Base-by-base conservation (phyloP, 495 filamentous ascomycete genomes). In the Corynascus novoguineensis region DNA sequence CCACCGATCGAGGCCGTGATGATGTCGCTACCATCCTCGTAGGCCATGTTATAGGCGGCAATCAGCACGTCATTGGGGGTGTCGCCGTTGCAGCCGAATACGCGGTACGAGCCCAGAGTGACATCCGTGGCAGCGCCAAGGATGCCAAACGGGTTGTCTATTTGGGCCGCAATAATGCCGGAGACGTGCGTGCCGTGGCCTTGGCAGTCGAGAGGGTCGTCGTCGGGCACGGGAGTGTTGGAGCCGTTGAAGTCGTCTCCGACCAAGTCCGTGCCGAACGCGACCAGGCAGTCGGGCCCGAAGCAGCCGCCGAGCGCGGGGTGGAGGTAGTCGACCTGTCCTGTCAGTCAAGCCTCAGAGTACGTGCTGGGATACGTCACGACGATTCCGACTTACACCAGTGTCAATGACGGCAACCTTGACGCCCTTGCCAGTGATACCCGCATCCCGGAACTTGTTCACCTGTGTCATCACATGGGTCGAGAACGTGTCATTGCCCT, bases 1-100 rank as follows among this genome's bases (percentile, higher is more conserved):
- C 74, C 75, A n/a, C 81, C 81, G 45, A 84, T 77, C 6, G 80
- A 83, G 11, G 78, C 78, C 25, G 81, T 80, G 61, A 84, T 84
- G 60, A 84, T 75, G 62, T 83, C 79, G 28, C 75, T 78, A 12
- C 80, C 80, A 41, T 70, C 80, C 60, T 83, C 76, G 57, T 76
- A 83, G 5, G 81, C 81, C 68, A 69, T 71, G 63, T 78, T 74
- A 58, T 81, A 83, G 6, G 81, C 81, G 12, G 71, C 71, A 28
- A 82, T 80, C 62, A 83, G 63, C 17, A 80, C 71, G 63, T 82
- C 80, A 56, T 79, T 78, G 34, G 66, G 71, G 24, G 75, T 77
- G 28, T 71, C 62, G 31, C 72, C 71, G 14, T 51, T 54, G 67
- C 78, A 82, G 53, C 80, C 79, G 53, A 82, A 78, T 21, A 83